Base-by-base conservation (phyloP, 1,284 basidiomycete genomes). In the Sporisorium scitamineum region DNA sequence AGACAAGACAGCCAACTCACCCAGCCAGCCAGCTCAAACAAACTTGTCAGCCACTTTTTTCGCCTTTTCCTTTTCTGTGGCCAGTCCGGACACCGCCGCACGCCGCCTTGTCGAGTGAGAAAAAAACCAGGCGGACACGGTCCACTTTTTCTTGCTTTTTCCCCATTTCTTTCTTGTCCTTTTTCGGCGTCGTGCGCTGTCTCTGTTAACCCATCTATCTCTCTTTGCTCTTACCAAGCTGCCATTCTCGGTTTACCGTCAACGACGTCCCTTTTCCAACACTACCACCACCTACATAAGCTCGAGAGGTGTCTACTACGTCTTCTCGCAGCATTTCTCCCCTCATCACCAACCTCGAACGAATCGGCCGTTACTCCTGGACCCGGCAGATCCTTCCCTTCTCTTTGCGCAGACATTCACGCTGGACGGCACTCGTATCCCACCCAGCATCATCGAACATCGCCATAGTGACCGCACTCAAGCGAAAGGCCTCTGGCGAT, bases 401-500 rank as follows among this genome's bases (percentile, higher is more conserved):
- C 13, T 18, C 13, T 27, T 47, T 45, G 4, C 10, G 16, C 10
- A 22, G 9, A 16, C 48, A 31, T 20, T 20, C 13, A 20, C 7
- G 48, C 48, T 50, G 48, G 27, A 32, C 48, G n/a, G 27, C 48
- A 50, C 5, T 31, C 48, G 47, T 14, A 47, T 47, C 13, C 20
- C 9, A 5, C 13, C 13, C 32, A 52, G 20, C 60, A 18, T 24
- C 32, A 4, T 26, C 18, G 3, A 31, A 20, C 50, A 14, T 37
- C 59, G 68, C 55, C 59, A 71, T 51, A 48, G 55, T 71, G 69
- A 51, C 62, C 39, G 47, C 51, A 9, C 29, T 48, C 53, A 72
- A 72, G 47, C 70, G 70, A 31, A 72, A 67, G 29, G 64, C 64
- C 26, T 72, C 70, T 10, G 64, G 61, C 70, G 64, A 67, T 61